Evolutionary conservation across 2,329 filamentous ascomycete species (phyloP).

Genomic region (Nigrospora osmanthi): DNA sequence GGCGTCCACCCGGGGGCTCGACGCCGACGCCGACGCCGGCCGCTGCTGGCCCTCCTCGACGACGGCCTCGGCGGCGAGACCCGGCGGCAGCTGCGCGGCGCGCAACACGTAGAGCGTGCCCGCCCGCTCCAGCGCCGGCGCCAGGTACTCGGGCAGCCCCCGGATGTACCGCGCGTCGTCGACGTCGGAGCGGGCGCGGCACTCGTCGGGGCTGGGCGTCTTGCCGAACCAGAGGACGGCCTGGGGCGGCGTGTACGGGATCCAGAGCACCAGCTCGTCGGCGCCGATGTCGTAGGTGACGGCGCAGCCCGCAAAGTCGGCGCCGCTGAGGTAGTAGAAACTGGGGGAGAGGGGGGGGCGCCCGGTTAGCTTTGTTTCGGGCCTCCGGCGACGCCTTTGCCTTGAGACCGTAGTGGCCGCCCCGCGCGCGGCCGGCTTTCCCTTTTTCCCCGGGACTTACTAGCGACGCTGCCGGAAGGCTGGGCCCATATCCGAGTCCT

Average conservation of each 20-base stretch:
- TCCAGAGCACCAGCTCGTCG: conserved; percentile 64
- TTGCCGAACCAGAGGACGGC: conserved; percentile 57
- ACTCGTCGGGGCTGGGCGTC: conserved; percentile 53
- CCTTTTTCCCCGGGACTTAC: conserved; percentile 29
- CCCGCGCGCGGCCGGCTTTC: background rate
- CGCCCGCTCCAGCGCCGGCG: conserved; percentile 31
- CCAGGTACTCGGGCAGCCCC: conserved; percentile 40
- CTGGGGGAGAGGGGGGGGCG: too few relatives aligned
- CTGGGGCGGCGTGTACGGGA: conserved; percentile 58
- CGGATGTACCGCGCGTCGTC: conserved; percentile 59
- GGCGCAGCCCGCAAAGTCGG: conserved; percentile 44
- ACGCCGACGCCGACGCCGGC: conserved; percentile 19
- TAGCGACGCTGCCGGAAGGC: conserved; percentile 51
- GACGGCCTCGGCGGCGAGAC: too few relatives aligned
- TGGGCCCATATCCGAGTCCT: conserved; percentile 51
- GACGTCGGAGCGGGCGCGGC: conserved; percentile 55
- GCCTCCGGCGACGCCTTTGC: background rate
- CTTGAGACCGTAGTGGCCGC: background rate
- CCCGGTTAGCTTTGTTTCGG: conserved; percentile 1
- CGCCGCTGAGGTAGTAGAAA: conserved; percentile 52
- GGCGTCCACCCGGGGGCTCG: conserved; percentile 34
- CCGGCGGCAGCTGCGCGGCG: conserved; percentile 33
- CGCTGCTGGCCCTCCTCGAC: too few relatives aligned
- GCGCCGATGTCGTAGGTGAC: conserved; percentile 49
- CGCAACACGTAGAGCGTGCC: conserved; percentile 37